A percentile compares a stretch with the other conserved stretches of the same genome.
phyloP scores from a whole-genome alignment of 352 stramenopile species.

The Globisporangium nunn region DNA sequence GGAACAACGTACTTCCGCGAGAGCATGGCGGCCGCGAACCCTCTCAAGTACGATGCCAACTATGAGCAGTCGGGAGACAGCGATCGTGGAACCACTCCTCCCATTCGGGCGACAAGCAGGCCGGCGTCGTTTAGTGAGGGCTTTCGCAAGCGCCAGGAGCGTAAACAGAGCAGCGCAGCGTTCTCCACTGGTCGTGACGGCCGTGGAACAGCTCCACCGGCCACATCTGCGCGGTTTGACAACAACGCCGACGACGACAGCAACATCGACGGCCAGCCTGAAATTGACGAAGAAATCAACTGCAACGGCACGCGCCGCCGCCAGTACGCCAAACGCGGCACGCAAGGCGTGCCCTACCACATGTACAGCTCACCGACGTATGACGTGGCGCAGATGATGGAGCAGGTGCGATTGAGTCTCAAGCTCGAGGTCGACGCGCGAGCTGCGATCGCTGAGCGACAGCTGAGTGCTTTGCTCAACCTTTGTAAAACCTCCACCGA shows the following conservation, averaged over 20 bases:
- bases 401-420: slow-evolving; percentile 73
- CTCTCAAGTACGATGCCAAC: slow-evolving; percentile 1
- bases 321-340: not conserved
- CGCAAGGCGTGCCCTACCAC: slow-evolving; percentile 18
- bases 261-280: slow-evolving; percentile 3
- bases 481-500: slow-evolving; percentile 71
- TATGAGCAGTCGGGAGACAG: not conserved
- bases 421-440: slow-evolving; percentile 79
- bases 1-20: slow-evolving; percentile 29
- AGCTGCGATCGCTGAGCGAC: slow-evolving; percentile 64
- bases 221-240: slow-evolving; percentile 9
- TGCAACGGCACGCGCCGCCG: slow-evolving; percentile 4
- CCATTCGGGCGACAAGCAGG: slow-evolving; percentile 6
- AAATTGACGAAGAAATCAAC: slow-evolving; percentile 18
- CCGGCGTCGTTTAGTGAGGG: slow-evolving; percentile 32
- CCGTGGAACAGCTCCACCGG: not conserved
- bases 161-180: slow-evolving; percentile 17
- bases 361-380: slow-evolving; percentile 69
- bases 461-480: slow-evolving; percentile 67
- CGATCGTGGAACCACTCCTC: slow-evolving; percentile 1
- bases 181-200: not conserved
- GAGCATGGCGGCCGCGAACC: slow-evolving; percentile 21
- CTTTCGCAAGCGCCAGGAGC: slow-evolving; percentile 45
- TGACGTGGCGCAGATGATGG: slow-evolving; percentile 81
- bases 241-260: slow-evolving; percentile 14